A percentile compares a stretch with the other conserved stretches of the same genome.
These are phyloP conservation scores for Aspergillus fructus DNA, from an alignment of 2,329 filamentous ascomycete species.

Conservation along the genomic window DNA sequence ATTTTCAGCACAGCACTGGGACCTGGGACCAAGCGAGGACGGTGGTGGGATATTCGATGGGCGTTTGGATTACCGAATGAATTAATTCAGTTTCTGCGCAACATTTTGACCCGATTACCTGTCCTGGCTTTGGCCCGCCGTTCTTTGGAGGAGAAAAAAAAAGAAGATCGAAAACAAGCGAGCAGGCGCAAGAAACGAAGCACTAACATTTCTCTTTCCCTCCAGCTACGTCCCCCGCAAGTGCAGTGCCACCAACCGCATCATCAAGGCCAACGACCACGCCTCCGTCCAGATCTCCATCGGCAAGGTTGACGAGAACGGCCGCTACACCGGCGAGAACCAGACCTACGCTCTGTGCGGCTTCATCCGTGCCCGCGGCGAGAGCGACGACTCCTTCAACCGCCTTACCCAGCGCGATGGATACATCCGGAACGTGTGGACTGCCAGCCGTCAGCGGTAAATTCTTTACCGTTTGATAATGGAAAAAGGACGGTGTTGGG, in stretches of 20 bases:
- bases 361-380: constrained; percentile 96
- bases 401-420: constrained; percentile 93
- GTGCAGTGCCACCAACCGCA: constrained; percentile 98
- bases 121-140: neutral
- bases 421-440: constrained; percentile 96
- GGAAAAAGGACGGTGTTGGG: neutral
- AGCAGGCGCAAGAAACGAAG: constrained; percentile 2
- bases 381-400: constrained; percentile 97
- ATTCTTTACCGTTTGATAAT: neutral
- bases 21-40: neutral
- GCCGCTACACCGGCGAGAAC: constrained; percentile 94
- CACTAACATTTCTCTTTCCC: constrained; percentile 10
- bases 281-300: constrained; percentile 95
- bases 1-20: no score
- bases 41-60: neutral
- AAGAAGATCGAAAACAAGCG: neutral
- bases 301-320: constrained; percentile 98
- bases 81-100: neutral
- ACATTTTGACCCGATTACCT: neutral
- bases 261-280: constrained; percentile 99
- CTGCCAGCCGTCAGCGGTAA: constrained; percentile 61
- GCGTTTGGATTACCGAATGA: neutral
- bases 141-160: neutral
- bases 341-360: constrained; percentile 96
- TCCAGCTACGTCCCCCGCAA: constrained; percentile 94